Percentiles rank a stretch among this genome's conserved stretches.
Evolutionary conservation across 345 rosid genomes (phyloP).

Genomic region (Arabis hirsuta): DNA sequence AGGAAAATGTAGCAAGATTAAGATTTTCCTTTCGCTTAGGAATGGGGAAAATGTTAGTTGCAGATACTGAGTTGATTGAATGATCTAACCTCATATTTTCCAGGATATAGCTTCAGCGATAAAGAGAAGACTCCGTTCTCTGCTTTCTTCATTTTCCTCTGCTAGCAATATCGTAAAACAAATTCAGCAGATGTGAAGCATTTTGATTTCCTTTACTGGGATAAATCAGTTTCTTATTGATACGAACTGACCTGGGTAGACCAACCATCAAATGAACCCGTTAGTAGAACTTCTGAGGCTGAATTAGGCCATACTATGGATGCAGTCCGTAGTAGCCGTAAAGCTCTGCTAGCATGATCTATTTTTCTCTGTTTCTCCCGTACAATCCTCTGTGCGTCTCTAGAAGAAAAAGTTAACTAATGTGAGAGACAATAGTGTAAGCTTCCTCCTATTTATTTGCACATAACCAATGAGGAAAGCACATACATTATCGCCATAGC

Average conservation of each 20-base stretch:
- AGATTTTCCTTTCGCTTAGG: constrained; percentile 12
- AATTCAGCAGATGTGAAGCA: constrained; percentile 22
- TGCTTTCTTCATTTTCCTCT: constrained; percentile 95
- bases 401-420: constrained; percentile 39
- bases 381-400: constrained; percentile 72
- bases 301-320: constrained; percentile 86
- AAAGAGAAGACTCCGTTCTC: constrained; percentile 66
- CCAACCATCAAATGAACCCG: constrained; percentile 98
- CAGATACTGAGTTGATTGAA: not conserved
- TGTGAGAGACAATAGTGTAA: constrained; percentile 15
- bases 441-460: constrained; percentile 7
- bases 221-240: not conserved
- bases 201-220: not conserved
- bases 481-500: constrained; percentile 70
- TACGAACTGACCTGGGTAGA: constrained; percentile 66
- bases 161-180: constrained; percentile 32
- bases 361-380: constrained; percentile 77
- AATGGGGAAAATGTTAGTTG: not conserved
- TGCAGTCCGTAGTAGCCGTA: constrained; percentile 63
- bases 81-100: constrained; percentile 76
- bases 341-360: constrained; percentile 67
- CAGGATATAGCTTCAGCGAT: constrained; percentile 78
- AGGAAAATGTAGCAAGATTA: constrained; percentile 14
- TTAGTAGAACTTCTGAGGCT: constrained; percentile 79
- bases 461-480: constrained; percentile 28